phyloP scores from a whole-genome alignment of 441 rosid genomes.

The Eugenia klotzschiana region DNA sequence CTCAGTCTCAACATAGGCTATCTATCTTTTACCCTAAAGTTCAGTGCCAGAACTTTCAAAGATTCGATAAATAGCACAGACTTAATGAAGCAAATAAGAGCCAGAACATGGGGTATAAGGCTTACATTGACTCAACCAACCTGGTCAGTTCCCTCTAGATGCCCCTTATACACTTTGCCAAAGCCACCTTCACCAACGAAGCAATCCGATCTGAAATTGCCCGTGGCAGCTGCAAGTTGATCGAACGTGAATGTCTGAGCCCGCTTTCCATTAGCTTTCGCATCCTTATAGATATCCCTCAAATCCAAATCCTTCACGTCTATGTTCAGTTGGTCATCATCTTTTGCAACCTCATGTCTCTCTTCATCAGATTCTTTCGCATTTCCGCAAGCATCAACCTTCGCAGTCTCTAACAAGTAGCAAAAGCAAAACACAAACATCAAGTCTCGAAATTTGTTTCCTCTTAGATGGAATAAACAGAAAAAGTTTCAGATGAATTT shows the following conservation, averaged over 20 bases:
- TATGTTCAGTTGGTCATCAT: background rate
- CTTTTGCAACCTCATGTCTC: background rate
- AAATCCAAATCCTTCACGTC: background rate
- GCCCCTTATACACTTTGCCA: slow-evolving; percentile 6
- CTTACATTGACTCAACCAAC: slow-evolving; percentile 4
- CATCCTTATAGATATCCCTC: slow-evolving; percentile 1
- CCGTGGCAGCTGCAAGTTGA: background rate
- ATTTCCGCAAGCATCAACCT: background rate
- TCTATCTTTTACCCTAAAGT: background rate
- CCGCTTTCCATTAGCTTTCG: background rate
- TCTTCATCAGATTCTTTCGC: background rate
- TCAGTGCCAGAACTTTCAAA: background rate
- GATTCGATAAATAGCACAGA: background rate
- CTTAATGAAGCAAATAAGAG: background rate
- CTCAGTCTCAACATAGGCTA: background rate
- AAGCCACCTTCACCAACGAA: slow-evolving; percentile 10
- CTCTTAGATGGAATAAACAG: background rate
- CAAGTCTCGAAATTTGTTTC: background rate
- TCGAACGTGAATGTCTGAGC: background rate
- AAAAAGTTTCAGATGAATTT: background rate
- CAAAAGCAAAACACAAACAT: background rate
- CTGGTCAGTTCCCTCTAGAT: slow-evolving; percentile 1
- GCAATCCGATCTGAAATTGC: slow-evolving; percentile 4
- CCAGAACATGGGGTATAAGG: background rate
- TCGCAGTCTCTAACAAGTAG: background rate